Evolutionary conservation across 2,329 filamentous ascomycete genomes (phyloP).

Genomic region (Fusarium kyushuense): DNA sequence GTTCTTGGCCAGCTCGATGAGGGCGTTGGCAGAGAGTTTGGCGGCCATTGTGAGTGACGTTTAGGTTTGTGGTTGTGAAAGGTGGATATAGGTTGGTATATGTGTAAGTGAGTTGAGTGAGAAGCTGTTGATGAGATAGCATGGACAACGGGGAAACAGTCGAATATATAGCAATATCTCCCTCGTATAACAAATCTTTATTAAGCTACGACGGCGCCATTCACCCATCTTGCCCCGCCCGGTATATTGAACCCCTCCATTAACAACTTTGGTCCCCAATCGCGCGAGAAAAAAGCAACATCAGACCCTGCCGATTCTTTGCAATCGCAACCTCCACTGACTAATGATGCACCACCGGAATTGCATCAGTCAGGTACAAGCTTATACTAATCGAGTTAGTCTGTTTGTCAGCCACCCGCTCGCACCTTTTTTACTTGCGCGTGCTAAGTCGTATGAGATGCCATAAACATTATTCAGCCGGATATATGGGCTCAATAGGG

Average conservation of each 20-base stretch:
- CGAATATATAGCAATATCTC: constrained; percentile 31
- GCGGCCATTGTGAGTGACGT: constrained; percentile 57
- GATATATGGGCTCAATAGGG: background rate
- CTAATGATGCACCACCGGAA: constrained; percentile 23
- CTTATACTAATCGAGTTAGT: background rate
- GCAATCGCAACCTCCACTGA: constrained; percentile 28
- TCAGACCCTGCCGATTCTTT: constrained; percentile 20
- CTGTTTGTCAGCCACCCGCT: constrained; percentile 5
- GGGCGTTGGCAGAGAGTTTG: constrained; percentile 59
- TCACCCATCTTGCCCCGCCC: constrained; percentile 19
- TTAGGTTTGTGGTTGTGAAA: constrained; percentile 1
- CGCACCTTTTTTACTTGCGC: constrained; percentile 9
- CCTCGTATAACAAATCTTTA: constrained; percentile 4
- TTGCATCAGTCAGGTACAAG: constrained; percentile 14
- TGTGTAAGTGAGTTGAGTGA: constrained; percentile 21
- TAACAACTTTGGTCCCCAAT: background rate
- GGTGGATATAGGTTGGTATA: constrained; percentile 1
- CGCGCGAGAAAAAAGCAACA: constrained; percentile 6
- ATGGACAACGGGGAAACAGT: background rate
- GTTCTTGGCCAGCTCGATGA: constrained; percentile 74
- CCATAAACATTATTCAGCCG: constrained; percentile 3
- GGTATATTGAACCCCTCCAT: constrained; percentile 20
- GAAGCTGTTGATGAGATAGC: constrained; percentile 5
- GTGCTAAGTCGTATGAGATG: background rate
- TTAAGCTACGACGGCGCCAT: background rate